Conservation (phyloP, 169 alveolate species). For the Eimeria necatrix region DNA sequence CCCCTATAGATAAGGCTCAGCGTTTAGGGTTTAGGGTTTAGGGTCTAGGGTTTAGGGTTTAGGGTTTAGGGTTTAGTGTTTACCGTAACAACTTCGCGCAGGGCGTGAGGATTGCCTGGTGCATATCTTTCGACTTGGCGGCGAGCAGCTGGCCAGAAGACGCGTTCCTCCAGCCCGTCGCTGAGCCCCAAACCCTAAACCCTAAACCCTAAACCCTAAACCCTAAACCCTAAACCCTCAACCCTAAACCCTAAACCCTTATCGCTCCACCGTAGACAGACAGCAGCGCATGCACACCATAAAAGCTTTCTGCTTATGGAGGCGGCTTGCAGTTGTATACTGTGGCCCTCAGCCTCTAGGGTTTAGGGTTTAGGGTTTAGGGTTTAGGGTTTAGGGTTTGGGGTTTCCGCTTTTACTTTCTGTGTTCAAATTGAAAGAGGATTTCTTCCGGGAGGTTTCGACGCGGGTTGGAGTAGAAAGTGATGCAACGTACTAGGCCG, state of each 20-base stretch:
- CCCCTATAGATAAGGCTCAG: no score
- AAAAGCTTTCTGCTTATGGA: no score
- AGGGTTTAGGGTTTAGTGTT: constrained; percentile 47
- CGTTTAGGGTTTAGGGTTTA: neutral
- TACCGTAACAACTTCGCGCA: constrained; percentile 50
- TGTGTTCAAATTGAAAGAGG: constrained; percentile 37
- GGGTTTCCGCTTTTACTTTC: neutral
- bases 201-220: no score
- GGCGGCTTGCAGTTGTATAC: no score
- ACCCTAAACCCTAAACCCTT: no score
- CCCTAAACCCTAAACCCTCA: no score
- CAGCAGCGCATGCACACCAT: no score
- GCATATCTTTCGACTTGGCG: constrained; percentile 76
- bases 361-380: no score
- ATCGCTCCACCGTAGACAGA: no score
- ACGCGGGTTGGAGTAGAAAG: constrained; percentile 60
- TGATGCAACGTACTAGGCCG: constrained; percentile 29
- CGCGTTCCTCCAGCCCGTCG: neutral
- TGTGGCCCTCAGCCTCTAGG: no score
- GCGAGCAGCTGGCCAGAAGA: constrained; percentile 36
- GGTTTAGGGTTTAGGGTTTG: no score
- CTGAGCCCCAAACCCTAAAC: no score
- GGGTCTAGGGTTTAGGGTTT: neutral
- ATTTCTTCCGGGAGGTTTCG: constrained; percentile 77
- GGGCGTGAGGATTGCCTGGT: constrained; percentile 50